Conservation (phyloP, 345 rosid genomes). For the Ceriops tagal region DNA sequence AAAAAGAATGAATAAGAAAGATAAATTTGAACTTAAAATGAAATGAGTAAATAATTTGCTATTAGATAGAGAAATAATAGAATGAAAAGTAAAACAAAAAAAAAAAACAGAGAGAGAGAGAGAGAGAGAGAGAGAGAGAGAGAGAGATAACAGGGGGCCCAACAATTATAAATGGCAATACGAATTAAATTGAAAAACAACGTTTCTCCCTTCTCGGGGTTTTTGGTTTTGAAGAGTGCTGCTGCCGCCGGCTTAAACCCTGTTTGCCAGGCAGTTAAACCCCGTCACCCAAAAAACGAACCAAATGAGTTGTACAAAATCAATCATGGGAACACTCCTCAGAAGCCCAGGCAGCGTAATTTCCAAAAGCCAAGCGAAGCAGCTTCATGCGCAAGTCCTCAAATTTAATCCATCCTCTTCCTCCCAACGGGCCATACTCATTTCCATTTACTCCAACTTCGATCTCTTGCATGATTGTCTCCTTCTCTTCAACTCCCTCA, state of each 20-base stretch:
- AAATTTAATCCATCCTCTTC: slow-evolving; percentile 40
- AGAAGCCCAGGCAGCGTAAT: slow-evolving; percentile 30
- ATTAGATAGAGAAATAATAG: neutral
- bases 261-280: too few species aligned
- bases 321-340: slow-evolving; percentile 37
- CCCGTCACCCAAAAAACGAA: neutral
- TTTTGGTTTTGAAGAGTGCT: too few species aligned
- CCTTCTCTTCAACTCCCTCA: slow-evolving; percentile 47
- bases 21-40: neutral
- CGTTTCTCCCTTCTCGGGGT: too few species aligned
- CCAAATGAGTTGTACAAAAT: slow-evolving; percentile 35
- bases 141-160: slow-evolving; percentile 36
- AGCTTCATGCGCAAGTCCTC: slow-evolving; percentile 68
- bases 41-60: neutral
- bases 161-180: too few species aligned
- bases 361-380: slow-evolving; percentile 52
- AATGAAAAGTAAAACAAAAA: neutral
- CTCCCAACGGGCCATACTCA: slow-evolving; percentile 36
- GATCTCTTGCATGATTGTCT: slow-evolving; percentile 49
- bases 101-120: slow-evolving; percentile 29
- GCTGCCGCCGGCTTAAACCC: too few species aligned
- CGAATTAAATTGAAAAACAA: too few species aligned
- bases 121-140: slow-evolving; percentile 49
- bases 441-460: slow-evolving; percentile 60
- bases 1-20: too few species aligned